Conservation (phyloP, 2,329 filamentous ascomycete genomes). For the Neurospora sp. region DNA sequence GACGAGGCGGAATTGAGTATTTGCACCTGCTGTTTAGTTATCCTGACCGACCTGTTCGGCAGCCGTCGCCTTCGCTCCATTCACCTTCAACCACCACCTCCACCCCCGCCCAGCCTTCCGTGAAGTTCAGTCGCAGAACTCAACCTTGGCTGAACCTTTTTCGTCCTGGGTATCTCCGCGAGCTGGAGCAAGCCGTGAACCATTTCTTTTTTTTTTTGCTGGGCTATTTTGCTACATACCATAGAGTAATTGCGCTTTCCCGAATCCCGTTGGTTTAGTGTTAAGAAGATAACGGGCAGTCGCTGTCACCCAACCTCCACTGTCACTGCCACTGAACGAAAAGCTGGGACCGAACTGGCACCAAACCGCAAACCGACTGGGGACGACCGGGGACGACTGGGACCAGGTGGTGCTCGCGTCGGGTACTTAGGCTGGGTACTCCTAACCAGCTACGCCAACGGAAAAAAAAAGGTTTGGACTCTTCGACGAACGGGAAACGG, state of each 20-base stretch:
- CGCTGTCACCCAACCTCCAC: not conserved
- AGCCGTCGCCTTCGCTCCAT: not conserved
- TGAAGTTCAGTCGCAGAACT: not conserved
- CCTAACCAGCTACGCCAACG: slow-evolving; percentile 1
- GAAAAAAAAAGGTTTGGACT: slow-evolving; percentile 10
- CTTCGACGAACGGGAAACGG: not conserved
- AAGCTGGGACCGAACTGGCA: not conserved
- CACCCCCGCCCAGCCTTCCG: not conserved
- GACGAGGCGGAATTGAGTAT: not conserved
- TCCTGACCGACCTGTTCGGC: not conserved
- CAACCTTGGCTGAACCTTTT: not conserved
- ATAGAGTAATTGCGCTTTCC: not conserved
- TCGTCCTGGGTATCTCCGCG: not conserved
- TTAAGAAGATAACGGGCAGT: not conserved
- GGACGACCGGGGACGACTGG: not conserved
- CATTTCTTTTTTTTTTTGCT: not conserved
- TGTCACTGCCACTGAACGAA: not conserved
- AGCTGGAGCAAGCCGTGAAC: not conserved
- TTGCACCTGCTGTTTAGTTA: not conserved
- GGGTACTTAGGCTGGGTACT: not conserved
- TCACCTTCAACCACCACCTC: not conserved
- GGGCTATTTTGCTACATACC: not conserved
- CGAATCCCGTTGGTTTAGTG: not conserved
- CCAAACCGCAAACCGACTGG: not conserved
- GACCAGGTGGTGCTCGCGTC: not conserved